A percentile compares a stretch with the other conserved stretches of the same genome.
Evolutionary conservation across 192 early-diverging fungal species (phyloP).

Genomic region (Hyaloraphidium curvatum): DNA sequence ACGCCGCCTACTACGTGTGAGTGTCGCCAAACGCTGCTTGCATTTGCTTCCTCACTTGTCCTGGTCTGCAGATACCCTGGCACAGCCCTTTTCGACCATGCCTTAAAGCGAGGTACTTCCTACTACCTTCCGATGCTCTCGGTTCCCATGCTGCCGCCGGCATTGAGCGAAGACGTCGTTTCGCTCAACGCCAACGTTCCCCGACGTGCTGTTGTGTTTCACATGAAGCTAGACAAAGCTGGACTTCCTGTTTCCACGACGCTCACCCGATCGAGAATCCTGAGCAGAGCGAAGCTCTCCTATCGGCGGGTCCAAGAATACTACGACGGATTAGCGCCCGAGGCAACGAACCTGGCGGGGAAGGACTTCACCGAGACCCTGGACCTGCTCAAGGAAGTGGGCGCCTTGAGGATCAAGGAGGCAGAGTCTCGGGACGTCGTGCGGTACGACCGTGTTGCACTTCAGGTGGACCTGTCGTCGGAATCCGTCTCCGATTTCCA

Average conservation of each 20-base stretch:
- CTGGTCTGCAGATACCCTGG: not conserved
- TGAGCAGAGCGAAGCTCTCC: not conserved
- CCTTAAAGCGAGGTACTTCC: not conserved
- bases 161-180: not conserved
- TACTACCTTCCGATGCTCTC: not conserved
- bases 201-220: not conserved
- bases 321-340: not conserved
- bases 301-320: not conserved
- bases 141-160: not conserved
- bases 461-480: not conserved
- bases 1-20: not conserved
- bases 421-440: not conserved
- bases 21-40: not conserved
- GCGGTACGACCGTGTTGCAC: not conserved
- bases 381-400: not conserved
- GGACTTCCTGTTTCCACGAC: not conserved
- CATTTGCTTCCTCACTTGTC: not conserved
- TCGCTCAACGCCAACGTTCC: not conserved
- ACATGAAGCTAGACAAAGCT: not conserved
- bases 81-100: too few species aligned
- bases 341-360: not conserved
- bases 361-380: not conserved
- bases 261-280: not conserved
- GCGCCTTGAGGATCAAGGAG: not conserved
- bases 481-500: not conserved